phyloP scores from a whole-genome alignment of 352 stramenopile genomes.

The Pythium utonaiense region DNA sequence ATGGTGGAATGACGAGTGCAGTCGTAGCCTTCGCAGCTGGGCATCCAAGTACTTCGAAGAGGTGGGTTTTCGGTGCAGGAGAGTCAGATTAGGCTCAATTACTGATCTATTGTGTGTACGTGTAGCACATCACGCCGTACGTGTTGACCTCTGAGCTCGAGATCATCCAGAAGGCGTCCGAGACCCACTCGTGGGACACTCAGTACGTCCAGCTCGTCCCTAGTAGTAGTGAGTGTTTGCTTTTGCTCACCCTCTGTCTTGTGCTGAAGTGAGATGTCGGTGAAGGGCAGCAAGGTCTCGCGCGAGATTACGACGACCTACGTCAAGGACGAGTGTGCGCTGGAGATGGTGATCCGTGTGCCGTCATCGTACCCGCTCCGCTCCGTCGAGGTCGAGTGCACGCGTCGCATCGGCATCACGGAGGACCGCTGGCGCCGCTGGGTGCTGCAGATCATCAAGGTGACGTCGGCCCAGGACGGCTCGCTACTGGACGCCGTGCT shows the following conservation, averaged over 20 bases:
- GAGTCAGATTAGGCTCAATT: background rate
- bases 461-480: conserved; percentile 85
- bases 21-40: conserved; percentile 74
- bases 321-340: conserved; percentile 89
- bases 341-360: conserved; percentile 90
- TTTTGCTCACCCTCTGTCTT: background rate
- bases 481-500: conserved; percentile 90
- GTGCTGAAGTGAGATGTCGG: conserved; percentile 62
- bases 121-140: conserved; percentile 70
- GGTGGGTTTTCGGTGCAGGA: conserved; percentile 22
- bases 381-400: conserved; percentile 90
- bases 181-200: conserved; percentile 55
- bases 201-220: conserved; percentile 38
- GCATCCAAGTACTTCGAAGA: conserved; percentile 88
- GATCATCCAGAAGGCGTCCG: conserved; percentile 62
- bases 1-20: conserved; percentile 91
- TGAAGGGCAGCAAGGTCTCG: conserved; percentile 85
- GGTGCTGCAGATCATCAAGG: conserved; percentile 91
- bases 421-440: conserved; percentile 90
- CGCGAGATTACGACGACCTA: conserved; percentile 90
- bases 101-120: background rate
- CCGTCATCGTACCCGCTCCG: conserved; percentile 86
- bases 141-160: conserved; percentile 74
- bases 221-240: no score
- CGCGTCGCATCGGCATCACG: conserved; percentile 86